phyloP scores from a whole-genome alignment of 768 basidiomycete genomes.

The Brasilioporus rufonigricans region DNA sequence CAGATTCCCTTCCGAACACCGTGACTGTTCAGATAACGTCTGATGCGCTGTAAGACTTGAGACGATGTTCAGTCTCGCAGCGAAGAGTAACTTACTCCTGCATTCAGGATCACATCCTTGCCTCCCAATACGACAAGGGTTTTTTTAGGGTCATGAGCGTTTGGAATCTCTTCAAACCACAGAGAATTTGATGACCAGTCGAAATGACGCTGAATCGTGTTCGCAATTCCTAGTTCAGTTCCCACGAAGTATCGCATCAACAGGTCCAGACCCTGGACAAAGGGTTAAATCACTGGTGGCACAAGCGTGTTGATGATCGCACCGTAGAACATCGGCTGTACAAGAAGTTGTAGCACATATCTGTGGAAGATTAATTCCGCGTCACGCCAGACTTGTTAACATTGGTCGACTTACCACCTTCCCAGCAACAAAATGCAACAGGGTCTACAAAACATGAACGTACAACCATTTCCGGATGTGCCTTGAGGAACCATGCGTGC shows the following conservation, averaged over 20 bases:
- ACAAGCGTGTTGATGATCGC: slow-evolving; percentile 15
- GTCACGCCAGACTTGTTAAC: neutral
- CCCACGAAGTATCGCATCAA: slow-evolving; percentile 87
- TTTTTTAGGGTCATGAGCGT: slow-evolving; percentile 64
- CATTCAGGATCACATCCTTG: slow-evolving; percentile 74
- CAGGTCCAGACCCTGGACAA: slow-evolving; percentile 65
- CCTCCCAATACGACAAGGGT: slow-evolving; percentile 81
- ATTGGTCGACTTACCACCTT: slow-evolving; percentile 62
- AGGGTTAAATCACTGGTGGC: slow-evolving; percentile 4
- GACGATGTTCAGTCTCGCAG: neutral
- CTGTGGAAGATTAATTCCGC: slow-evolving; percentile 34
- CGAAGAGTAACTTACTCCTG: slow-evolving; percentile 45
- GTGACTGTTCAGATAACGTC: slow-evolving; percentile 72
- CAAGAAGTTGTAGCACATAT: slow-evolving; percentile 89
- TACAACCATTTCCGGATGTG: slow-evolving; percentile 59
- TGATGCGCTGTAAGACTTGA: slow-evolving; percentile 52
- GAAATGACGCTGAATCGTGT: slow-evolving; percentile 79
- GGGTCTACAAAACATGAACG: slow-evolving; percentile 92
- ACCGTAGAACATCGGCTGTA: slow-evolving; percentile 69
- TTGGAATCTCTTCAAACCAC: slow-evolving; percentile 88
- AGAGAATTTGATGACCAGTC: slow-evolving; percentile 87
- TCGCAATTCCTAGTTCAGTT: slow-evolving; percentile 83
- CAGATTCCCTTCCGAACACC: slow-evolving; percentile 65
- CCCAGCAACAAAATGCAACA: slow-evolving; percentile 89
- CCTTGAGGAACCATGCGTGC: slow-evolving; percentile 90